phyloP scores from a whole-genome alignment of 805 yeast species.

The Candida sithepensis region DNA sequence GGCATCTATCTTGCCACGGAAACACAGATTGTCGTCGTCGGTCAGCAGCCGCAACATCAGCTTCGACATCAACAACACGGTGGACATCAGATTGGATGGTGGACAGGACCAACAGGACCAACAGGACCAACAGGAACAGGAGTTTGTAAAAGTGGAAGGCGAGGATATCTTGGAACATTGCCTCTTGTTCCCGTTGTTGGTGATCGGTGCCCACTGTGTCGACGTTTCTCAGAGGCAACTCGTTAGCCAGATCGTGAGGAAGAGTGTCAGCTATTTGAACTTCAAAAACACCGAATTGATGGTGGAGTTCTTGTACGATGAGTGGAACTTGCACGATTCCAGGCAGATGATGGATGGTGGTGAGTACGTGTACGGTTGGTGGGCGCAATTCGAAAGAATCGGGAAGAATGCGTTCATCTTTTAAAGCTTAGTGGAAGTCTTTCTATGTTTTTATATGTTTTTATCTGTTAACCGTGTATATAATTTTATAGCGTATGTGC shows the following conservation, averaged over 20 bases:
- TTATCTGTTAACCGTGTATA: no score
- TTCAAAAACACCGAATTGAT: conserved; percentile 21
- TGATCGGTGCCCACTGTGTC: conserved; percentile 23
- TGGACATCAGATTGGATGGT: no score
- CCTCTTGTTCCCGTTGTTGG: conserved; percentile 23
- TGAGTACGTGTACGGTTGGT: conserved; percentile 8
- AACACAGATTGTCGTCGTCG: no score
- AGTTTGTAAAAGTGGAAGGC: not conserved
- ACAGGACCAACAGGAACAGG: not conserved
- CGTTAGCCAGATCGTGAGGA: conserved; percentile 10
- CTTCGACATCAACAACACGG: no score
- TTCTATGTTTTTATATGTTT: no score
- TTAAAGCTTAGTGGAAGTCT: no score
- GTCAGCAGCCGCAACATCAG: no score
- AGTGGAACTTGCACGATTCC: conserved; percentile 13
- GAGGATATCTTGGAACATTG: conserved; percentile 22
- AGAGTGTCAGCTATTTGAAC: conserved; percentile 15
- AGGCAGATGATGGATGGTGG: not conserved
- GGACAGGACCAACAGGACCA: no score
- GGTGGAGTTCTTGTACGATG: conserved; percentile 13
- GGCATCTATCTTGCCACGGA: conserved; percentile 1
- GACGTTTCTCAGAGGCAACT: conserved; percentile 10
- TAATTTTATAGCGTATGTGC: no score
- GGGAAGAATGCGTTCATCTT: conserved; percentile 17
- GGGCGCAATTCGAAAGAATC: conserved; percentile 15